Base-by-base conservation (phyloP, 768 basidiomycete genomes). In the Leucocoprinus birnbaumii region DNA sequence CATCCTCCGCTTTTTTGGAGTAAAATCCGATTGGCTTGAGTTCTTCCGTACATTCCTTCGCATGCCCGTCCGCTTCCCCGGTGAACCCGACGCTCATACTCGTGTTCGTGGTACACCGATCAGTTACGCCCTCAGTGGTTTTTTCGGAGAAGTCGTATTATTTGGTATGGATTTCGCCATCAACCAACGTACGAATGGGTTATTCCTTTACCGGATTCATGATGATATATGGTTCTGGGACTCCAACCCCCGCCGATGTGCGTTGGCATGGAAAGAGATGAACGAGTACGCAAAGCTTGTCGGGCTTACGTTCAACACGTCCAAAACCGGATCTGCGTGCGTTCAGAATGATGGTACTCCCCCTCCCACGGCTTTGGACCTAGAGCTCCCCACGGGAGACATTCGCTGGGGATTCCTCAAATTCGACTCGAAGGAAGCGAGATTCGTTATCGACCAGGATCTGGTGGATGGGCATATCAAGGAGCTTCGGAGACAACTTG, bases 111-210 rank as follows among this genome's bases (percentile, higher is more conserved):
- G 78, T 22, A 75, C 73, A 0, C 77, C 78, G 0, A 72, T 76
- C 61, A 66, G 68, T 43, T 74, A 78, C 52, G 66, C 73, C 2
- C 63, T 79, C 31, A 73, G 73, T 51, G 68, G 64, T 1, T 61
- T 77, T 5, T 76, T 70, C 50, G 76, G 76, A 7, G 77, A 79
- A 57, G 65, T 63, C 2, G 51, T 77, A 13, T 51, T 78, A 35
- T 79, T 76, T 58, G 67, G 65, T 18, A 76, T 80, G 76, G 77
- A 80, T 60, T 75, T 74, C 54, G 75, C 76, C 7, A 74, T 78
- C 53, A 78, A 78, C 47, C 77, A 75, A 48, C 62, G 61, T 27
- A 70, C 75, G 1, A 52, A 70, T 19, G 76, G 76, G 3, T 58
- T 80, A 10, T 74, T 67, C 60, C 67, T 80, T 14, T 71, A 77